Evolutionary conservation across 2,329 filamentous ascomycete genomes (phyloP).

Genomic region (Alternaria brassicae): DNA sequence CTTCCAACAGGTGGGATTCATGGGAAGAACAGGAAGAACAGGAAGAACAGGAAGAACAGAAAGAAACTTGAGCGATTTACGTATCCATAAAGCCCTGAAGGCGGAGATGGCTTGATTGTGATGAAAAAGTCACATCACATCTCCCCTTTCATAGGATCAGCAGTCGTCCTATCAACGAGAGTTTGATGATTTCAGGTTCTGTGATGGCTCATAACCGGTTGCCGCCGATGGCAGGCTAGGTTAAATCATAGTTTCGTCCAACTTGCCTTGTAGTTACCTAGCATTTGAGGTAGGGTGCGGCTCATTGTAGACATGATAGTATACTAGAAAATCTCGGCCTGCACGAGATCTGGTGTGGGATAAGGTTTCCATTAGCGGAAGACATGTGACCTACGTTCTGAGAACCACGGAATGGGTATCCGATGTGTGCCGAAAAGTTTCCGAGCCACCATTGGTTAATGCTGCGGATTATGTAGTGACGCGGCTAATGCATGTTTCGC

Average conservation of each 20-base stretch:
- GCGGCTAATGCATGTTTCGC: conserved; percentile 9
- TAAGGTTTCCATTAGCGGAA: conserved; percentile 13
- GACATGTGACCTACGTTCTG: neutral
- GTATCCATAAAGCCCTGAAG: neutral
- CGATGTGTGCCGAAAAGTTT: conserved; percentile 6
- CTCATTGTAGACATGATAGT: conserved; percentile 3
- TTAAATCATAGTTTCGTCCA: neutral
- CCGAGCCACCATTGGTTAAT: conserved; percentile 6
- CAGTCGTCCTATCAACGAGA: neutral
- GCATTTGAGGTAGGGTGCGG: neutral
- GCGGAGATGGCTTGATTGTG: neutral
- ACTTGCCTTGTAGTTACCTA: neutral
- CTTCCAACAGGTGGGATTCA: too few species aligned
- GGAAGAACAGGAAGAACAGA: neutral
- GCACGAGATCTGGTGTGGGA: neutral
- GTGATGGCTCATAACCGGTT: neutral
- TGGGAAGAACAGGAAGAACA: neutral
- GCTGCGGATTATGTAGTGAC: conserved; percentile 1
- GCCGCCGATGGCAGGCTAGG: conserved; percentile 1
- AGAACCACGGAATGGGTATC: conserved; percentile 2
- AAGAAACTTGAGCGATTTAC: neutral
- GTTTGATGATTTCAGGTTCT: neutral
- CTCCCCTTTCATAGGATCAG: neutral
- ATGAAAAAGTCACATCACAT: neutral
- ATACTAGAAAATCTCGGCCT: neutral